Evolutionary conservation across 305 asterid genomes (phyloP), one percentile per base, ranked within the genome.

Genomic region (Fraxinus sp.): DNA sequence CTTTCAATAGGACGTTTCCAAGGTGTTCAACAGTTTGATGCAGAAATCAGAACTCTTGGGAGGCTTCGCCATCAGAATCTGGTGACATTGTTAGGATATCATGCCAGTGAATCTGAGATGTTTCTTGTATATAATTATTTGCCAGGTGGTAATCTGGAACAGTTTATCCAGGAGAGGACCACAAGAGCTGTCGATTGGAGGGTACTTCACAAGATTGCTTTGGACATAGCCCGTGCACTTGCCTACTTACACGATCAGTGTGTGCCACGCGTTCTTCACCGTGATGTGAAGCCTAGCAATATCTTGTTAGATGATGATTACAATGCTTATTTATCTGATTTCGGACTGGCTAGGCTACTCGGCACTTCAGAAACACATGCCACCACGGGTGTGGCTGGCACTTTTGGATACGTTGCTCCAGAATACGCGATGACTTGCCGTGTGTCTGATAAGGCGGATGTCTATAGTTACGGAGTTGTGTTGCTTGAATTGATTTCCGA

Each of bases 331-430:
- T 79, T 89, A 66, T 89, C 92, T 5, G 92, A 89, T 82, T 89
- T 89, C 49, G 91, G 92, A 71, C 79, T 89, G 82, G 92, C 92
- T 59, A 73, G 92, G 80, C 84, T 89, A 36, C 75, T 89, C 79
- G 92, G 92, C 32, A 89, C 91, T 78, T 89, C 92, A 7, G 92
- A 89, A 71, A 89, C 92, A 7, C 91, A 89, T 74, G 92, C 92
- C 74, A 89, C 92, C 0, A 89, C 92, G 0, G 91, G 91, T 13
- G 92, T 89, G 64, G 92, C 92, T 0, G 92, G 92, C 79, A 90
- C 92, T 36, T 90, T 90, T 13, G 92, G 92, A 57, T 90, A 90
- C 39, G 92, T 89, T 71, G 92, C 92, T 68, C 92, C 92, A 0
- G 92, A 88, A 79, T 89, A 89, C 75, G 92, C 92, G 13, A 88